Conservation (phyloP, 2,329 filamentous ascomycete genomes). For the Fonsecaea pugnacius region DNA sequence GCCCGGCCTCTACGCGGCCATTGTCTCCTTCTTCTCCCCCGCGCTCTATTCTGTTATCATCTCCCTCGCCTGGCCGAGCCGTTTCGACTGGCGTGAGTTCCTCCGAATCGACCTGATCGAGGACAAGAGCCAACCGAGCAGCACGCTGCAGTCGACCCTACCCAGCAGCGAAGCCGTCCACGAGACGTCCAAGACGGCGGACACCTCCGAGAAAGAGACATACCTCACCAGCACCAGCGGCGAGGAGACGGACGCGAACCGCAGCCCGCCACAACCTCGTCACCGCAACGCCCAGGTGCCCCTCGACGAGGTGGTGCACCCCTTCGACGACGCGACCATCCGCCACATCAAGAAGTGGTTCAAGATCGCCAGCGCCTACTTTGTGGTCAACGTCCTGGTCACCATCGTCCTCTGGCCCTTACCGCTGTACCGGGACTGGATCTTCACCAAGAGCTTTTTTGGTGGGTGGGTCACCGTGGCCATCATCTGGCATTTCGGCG, state of each 20-base stretch:
- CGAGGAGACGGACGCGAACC: conserved; percentile 1
- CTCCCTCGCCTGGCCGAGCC: conserved; percentile 47
- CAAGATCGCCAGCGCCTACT: conserved; percentile 36
- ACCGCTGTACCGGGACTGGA: conserved; percentile 35
- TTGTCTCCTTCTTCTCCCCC: conserved; percentile 54
- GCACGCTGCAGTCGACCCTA: conserved; percentile 15
- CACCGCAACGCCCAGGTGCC: neutral
- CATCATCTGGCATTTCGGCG: conserved; percentile 34
- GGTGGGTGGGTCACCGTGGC: conserved; percentile 33
- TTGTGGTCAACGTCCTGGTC: conserved; percentile 35
- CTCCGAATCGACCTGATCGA: conserved; percentile 52
- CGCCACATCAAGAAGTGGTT: conserved; percentile 35
- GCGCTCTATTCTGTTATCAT: conserved; percentile 53
- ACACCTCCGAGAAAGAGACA: conserved; percentile 12
- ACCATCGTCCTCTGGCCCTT: conserved; percentile 36
- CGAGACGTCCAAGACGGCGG: conserved; percentile 6
- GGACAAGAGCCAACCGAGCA: conserved; percentile 38
- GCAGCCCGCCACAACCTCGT: neutral
- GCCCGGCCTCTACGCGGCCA: conserved; percentile 52
- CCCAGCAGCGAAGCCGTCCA: conserved; percentile 25
- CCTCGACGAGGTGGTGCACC: conserved; percentile 33
- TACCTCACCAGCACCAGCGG: conserved; percentile 14
- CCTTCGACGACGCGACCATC: conserved; percentile 31
- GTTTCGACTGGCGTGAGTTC: conserved; percentile 53
- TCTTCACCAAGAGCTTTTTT: conserved; percentile 35